A percentile compares a stretch with the other conserved stretches of the same genome.
Conservation (phyloP, 768 basidiomycete genomes). For the Naganishia vaughanmartiniae region DNA sequence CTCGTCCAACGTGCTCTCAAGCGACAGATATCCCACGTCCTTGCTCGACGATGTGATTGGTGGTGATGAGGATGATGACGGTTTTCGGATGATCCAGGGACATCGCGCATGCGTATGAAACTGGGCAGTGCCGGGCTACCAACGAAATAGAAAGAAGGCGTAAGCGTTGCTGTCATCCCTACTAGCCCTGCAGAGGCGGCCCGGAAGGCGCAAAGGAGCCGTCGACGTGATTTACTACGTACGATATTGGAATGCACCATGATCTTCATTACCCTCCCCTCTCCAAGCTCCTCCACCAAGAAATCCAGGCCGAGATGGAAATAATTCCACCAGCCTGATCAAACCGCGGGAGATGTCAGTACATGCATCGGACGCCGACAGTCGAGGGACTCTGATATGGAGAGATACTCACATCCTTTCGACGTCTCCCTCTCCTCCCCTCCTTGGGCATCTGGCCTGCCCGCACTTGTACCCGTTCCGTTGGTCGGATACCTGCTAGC, state of each 20-base stretch:
- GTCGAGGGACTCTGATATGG: too few species aligned
- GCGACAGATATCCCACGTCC: slow-evolving; percentile 30
- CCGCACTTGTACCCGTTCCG: not conserved
- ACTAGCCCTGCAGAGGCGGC: too few species aligned
- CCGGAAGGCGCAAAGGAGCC: too few species aligned
- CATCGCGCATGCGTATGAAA: slow-evolving; percentile 91
- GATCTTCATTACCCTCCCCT: slow-evolving; percentile 75
- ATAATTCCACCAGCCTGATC: slow-evolving; percentile 61
- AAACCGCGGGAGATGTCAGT: not conserved
- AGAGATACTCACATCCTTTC: not conserved
- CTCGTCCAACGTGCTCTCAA: slow-evolving; percentile 65
- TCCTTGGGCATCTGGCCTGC: too few species aligned
- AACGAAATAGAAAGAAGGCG: not conserved
- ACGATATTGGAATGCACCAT: slow-evolving; percentile 85
- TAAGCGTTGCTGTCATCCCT: too few species aligned
- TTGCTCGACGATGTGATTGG: too few species aligned
- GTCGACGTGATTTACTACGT: too few species aligned
- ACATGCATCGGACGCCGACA: not conserved
- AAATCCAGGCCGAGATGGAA: slow-evolving; percentile 89
- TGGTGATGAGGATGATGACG: slow-evolving; percentile 30
- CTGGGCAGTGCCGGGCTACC: slow-evolving; percentile 77
- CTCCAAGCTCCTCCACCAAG: slow-evolving; percentile 63
- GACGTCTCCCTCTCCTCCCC: not conserved
- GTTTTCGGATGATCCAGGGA: slow-evolving; percentile 68
- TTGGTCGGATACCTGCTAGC: slow-evolving; percentile 33